These are phyloP conservation scores for Lachancea fermentati DNA, from an alignment of 805 yeast species.

Conservation along the genomic window DNA sequence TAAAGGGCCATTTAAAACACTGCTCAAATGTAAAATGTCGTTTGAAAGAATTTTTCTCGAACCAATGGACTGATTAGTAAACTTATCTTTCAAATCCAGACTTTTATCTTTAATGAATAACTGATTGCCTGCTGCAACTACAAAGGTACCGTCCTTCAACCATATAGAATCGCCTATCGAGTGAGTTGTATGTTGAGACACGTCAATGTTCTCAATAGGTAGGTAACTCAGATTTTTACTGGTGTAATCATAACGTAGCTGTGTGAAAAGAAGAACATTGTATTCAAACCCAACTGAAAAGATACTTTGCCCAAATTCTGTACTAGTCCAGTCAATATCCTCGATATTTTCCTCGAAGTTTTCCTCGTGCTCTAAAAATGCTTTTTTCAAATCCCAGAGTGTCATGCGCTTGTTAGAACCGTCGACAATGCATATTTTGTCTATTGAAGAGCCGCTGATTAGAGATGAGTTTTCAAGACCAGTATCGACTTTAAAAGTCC, in stretches of 20 bases:
- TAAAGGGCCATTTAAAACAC: conserved; percentile 80
- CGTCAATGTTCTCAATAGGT: conserved; percentile 66
- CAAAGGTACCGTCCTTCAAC: conserved; percentile 73
- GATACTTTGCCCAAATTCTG: conserved; percentile 58
- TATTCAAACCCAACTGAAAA: conserved; percentile 73
- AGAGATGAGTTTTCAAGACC: conserved; percentile 46
- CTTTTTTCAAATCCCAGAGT: conserved; percentile 74
- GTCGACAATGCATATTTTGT: conserved; percentile 72
- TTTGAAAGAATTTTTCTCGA: conserved; percentile 49
- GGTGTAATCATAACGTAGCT: conserved; percentile 83
- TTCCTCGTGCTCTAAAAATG: conserved; percentile 58
- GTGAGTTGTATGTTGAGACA: conserved; percentile 68
- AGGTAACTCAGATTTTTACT: conserved; percentile 73
- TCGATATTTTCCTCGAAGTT: conserved; percentile 39
- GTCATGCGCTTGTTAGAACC: conserved; percentile 44
- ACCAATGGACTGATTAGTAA: conserved; percentile 51
- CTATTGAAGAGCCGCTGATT: conserved; percentile 69
- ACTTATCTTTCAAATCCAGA: conserved; percentile 49
- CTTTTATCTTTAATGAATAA: conserved; percentile 72
- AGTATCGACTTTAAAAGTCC: conserved; percentile 47
- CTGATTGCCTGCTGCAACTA: conserved; percentile 86
- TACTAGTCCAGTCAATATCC: conserved; percentile 87
- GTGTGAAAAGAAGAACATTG: conserved; percentile 65
- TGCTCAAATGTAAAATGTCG: conserved; percentile 60
- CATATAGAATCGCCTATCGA: conserved; percentile 85